Percentiles rank a stretch among this genome's conserved stretches.
Evolutionary conservation across 2,329 filamentous ascomycete species (phyloP).

Genomic region (Thielaviopsis populi): DNA sequence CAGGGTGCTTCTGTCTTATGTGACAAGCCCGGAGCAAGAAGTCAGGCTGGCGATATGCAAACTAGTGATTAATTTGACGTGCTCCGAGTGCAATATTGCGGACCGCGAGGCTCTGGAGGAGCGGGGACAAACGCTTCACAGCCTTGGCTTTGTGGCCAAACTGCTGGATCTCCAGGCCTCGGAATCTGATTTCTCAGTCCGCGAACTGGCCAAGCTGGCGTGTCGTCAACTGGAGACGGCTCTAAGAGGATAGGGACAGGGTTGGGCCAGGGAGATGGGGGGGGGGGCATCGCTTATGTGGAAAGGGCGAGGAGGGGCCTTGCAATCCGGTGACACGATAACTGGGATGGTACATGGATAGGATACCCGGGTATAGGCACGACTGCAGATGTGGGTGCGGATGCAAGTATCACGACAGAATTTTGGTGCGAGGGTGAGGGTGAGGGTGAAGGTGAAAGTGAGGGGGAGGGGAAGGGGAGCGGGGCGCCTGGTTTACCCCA

Average conservation of each 20-base stretch:
- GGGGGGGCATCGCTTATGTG: no score
- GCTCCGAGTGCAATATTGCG: conserved; percentile 49
- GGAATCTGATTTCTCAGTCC: conserved; percentile 67
- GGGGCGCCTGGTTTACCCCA: neutral
- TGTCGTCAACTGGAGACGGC: neutral
- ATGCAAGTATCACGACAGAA: neutral
- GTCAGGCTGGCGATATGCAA: conserved; percentile 70
- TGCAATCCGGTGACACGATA: neutral
- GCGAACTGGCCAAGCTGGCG: conserved; percentile 70
- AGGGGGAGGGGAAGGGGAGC: neutral
- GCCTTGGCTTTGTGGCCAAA: conserved; percentile 54
- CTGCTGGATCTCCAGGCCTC: conserved; percentile 44
- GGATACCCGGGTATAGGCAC: neutral
- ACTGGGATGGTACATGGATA: neutral
- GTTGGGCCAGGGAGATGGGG: neutral
- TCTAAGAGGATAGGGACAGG: neutral
- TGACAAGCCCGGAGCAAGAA: conserved; percentile 54
- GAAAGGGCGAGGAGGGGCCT: neutral
- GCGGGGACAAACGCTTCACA: conserved; percentile 53
- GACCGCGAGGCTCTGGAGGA: conserved; percentile 47
- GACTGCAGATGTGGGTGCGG: neutral
- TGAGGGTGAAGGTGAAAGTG: no score
- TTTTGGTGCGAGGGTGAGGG: neutral
- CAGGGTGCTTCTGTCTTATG: conserved; percentile 55
- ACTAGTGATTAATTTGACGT: conserved; percentile 73